A percentile compares a stretch with the other conserved stretches of the same genome.
Evolutionary conservation across 441 rosid species (phyloP).

Genomic region (Biscutella laevigata): DNA sequence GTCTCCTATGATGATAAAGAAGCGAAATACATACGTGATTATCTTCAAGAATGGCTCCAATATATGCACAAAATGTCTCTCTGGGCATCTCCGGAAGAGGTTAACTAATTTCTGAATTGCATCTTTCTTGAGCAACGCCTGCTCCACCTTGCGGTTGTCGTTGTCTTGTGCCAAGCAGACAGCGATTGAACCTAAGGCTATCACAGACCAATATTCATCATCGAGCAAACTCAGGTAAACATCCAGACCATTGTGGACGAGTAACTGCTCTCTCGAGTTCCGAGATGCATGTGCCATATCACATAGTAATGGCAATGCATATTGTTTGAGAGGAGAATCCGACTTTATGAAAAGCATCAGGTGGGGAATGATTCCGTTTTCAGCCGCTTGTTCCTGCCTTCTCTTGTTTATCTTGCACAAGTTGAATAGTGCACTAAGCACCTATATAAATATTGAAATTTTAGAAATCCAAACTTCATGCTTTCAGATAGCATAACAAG

Average conservation of each 20-base stretch:
- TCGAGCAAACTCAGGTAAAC: constrained; percentile 88
- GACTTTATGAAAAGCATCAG: constrained; percentile 76
- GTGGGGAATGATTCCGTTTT: constrained; percentile 95
- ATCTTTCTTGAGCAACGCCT: constrained; percentile 76
- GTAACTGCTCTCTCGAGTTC: constrained; percentile 92
- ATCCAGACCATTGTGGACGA: constrained; percentile 92
- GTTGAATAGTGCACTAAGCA: constrained; percentile 85
- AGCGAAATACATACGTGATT: constrained; percentile 55
- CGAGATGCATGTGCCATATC: constrained; percentile 99
- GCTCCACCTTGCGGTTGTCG: constrained; percentile 91
- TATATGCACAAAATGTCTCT: constrained; percentile 88
- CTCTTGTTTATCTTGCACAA: constrained; percentile 97
- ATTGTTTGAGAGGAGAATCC: constrained; percentile 70
- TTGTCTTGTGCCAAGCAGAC: constrained; percentile 97
- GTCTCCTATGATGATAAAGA: no score
- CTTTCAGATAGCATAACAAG: constrained; percentile 3
- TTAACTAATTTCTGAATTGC: constrained; percentile 80
- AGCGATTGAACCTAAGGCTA: constrained; percentile 93
- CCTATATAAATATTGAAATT: constrained; percentile 35
- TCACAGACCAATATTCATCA: constrained; percentile 77
- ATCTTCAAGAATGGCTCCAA: constrained; percentile 97
- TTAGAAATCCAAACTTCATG: constrained; percentile 1
- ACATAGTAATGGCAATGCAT: constrained; percentile 81
- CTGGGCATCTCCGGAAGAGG: constrained; percentile 89
- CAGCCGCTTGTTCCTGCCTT: constrained; percentile 99